Conservation (phyloP, 2,329 filamentous ascomycete genomes). For the Orbilia javanica region DNA sequence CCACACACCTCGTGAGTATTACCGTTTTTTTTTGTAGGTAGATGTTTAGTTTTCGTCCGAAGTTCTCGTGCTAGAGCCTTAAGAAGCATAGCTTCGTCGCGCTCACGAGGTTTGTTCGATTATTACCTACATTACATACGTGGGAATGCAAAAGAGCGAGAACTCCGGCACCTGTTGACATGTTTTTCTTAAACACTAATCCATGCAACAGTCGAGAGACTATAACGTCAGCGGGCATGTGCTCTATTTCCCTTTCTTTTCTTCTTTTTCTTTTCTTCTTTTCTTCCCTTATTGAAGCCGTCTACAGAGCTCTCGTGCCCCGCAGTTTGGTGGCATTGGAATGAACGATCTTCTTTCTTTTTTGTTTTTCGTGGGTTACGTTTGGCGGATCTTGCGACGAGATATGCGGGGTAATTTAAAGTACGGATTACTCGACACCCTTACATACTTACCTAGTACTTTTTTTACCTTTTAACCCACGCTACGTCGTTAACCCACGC, state of each 20-base stretch:
- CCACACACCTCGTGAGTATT: no score
- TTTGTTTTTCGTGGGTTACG: neutral
- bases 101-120: neutral
- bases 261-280: neutral
- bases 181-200: neutral
- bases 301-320: slow-evolving; percentile 15
- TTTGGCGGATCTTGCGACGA: neutral
- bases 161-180: neutral
- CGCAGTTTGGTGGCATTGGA: neutral
- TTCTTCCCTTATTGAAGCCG: neutral
- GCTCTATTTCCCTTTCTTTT: slow-evolving; percentile 2
- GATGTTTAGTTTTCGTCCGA: slow-evolving; percentile 44
- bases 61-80: slow-evolving; percentile 9
- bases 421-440: neutral
- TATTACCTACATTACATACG: neutral
- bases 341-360: neutral
- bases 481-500: neutral
- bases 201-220: slow-evolving; percentile 22
- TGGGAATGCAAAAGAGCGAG: slow-evolving; percentile 4
- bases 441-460: neutral
- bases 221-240: slow-evolving; percentile 53
- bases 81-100: slow-evolving; percentile 18
- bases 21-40: no score
- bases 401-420: slow-evolving; percentile 7
- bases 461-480: no score